Percentiles rank a stretch among this genome's conserved stretches.
Conservation (phyloP, 352 stramenopile genomes). For the Albugo candida region DNA sequence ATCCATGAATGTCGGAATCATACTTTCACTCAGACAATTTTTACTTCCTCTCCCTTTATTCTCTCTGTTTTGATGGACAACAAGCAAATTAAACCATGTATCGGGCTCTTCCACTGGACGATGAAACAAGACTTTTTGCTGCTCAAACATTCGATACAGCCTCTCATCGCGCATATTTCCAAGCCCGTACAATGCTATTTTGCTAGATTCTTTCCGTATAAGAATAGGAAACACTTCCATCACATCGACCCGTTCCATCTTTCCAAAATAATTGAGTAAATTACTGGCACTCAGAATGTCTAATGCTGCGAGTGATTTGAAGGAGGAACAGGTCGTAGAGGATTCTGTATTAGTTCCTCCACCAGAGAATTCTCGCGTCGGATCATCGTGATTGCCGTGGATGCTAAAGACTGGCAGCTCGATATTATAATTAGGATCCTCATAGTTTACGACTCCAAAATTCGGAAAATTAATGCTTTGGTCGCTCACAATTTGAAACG, state of each 20-base stretch:
- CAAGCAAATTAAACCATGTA: slow-evolving; percentile 96
- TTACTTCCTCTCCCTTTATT: slow-evolving; percentile 81
- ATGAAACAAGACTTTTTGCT: slow-evolving; percentile 90
- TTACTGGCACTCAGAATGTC: slow-evolving; percentile 90
- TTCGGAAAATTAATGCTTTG: slow-evolving; percentile 81
- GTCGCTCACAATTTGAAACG: slow-evolving; percentile 82
- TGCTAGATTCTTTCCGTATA: slow-evolving; percentile 87
- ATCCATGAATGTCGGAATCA: slow-evolving; percentile 98
- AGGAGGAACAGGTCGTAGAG: slow-evolving; percentile 4
- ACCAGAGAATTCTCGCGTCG: slow-evolving; percentile 76
- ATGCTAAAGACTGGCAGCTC: slow-evolving; percentile 96
- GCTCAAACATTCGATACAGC: slow-evolving; percentile 93
- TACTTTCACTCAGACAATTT: slow-evolving; percentile 94
- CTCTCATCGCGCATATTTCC: slow-evolving; percentile 97
- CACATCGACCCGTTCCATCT: slow-evolving; percentile 81
- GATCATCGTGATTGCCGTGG: slow-evolving; percentile 99
- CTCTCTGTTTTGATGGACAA: slow-evolving; percentile 98
- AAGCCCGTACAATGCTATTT: slow-evolving; percentile 95
- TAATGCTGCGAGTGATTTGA: slow-evolving; percentile 83
- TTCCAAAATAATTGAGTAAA: slow-evolving; percentile 99
- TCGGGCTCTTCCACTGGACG: slow-evolving; percentile 51
- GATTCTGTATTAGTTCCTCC: slow-evolving; percentile 4
- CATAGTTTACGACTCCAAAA: slow-evolving; percentile 90
- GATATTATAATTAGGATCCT: slow-evolving; percentile 89
- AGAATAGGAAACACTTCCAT: slow-evolving; percentile 93